Evolutionary conservation across 2,329 filamentous ascomycete genomes (phyloP), one percentile per base, ranked within the genome.

Genomic region (Penicillium sp.): DNA sequence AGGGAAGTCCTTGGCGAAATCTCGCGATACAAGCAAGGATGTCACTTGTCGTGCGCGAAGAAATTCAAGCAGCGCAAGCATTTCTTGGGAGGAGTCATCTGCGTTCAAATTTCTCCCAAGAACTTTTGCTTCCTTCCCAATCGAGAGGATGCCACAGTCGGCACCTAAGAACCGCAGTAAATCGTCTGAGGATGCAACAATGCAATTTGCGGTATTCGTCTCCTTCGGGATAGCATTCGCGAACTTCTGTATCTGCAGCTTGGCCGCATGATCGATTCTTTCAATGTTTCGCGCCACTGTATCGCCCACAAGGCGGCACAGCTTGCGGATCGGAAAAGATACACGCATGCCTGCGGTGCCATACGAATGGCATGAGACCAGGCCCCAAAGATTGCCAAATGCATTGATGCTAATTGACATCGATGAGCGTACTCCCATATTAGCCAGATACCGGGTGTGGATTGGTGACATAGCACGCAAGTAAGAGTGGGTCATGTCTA

Each of bases 261-360:
- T 24, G 90, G 83, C 1, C 89, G 92, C 3, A 90, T 89, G 67
- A 0, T 90, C 95, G 0, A 96, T 77, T 29, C 91, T 81, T 70
- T 96, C 92, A 34, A 96, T 93, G 60, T 94, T 96, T 45, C 90
- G 81, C 0, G 90, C 95, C 0, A 90, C 90, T 0, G 87, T 90
- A 64, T 96, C 92, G 4, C 92, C 91, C 2, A 96, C 84, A 4
- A 96, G 77, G 4, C 91, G 86, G 69, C 92, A 96, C 87, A 96
- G 92, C 71, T 96, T 96, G 11, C 92, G 83, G 45, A 96, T 92
- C 0, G 92, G 91, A 65, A 96, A 96, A 0, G 90, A 90, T 0
- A 96, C 90, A 16, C 92, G 83, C 90, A 94, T 95, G 4, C 91
- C 91, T 41, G 81, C 58, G 0, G 89, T 85, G 60, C 93, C 91